These are phyloP conservation scores for Candida pseudoviswanathii DNA, from an alignment of 1,139 yeast species.

Conservation along the genomic window DNA sequence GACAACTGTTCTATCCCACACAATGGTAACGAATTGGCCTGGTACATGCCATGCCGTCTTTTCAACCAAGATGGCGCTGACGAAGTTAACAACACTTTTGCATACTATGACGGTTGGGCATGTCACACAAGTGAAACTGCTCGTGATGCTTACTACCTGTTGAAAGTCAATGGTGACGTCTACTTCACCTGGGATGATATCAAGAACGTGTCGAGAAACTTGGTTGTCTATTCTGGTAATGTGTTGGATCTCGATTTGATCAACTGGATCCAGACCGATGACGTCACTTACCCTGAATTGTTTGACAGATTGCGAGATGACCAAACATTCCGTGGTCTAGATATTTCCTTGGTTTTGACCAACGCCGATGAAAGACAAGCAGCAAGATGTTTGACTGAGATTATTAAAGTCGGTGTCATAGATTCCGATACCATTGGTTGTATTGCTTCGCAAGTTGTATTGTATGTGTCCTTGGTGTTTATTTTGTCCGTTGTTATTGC, in stretches of 20 bases:
- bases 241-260: constrained; percentile 80
- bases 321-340: constrained; percentile 65
- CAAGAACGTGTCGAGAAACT: constrained; percentile 65
- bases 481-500: constrained; percentile 76
- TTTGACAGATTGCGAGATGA: constrained; percentile 67
- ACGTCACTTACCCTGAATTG: constrained; percentile 69
- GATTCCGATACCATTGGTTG: constrained; percentile 96
- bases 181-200: constrained; percentile 91
- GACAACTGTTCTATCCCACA: constrained; percentile 71
- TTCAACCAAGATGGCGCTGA: constrained; percentile 72
- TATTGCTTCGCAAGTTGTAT: constrained; percentile 83
- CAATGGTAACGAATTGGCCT: constrained; percentile 68
- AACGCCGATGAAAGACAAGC: constrained; percentile 67
- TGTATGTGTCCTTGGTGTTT: constrained; percentile 78
- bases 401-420: constrained; percentile 82
- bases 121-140: constrained; percentile 82
- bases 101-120: constrained; percentile 80
- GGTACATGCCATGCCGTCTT: constrained; percentile 94
- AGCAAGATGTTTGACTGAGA: constrained; percentile 85
- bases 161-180: constrained; percentile 71
- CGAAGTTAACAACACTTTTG: constrained; percentile 58
- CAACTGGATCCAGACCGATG: constrained; percentile 70
- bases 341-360: constrained; percentile 76
- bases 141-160: constrained; percentile 64
- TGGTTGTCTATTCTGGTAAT: constrained; percentile 85